These are phyloP conservation scores for Colletotrichum graminicola DNA, from an alignment of 2,329 filamentous ascomycete species.

Conservation along the genomic window DNA sequence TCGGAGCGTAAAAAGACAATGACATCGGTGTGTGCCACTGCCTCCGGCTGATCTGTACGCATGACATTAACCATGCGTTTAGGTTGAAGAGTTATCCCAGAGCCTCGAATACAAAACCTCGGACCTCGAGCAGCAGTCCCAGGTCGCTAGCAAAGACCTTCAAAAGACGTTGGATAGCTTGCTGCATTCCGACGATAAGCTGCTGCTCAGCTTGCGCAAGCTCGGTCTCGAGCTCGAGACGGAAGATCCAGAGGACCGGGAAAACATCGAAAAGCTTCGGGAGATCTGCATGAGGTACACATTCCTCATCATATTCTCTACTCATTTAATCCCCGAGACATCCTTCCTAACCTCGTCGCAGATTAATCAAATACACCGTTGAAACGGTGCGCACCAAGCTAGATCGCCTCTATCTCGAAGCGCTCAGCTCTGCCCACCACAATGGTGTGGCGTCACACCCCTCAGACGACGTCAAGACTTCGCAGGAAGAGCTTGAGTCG, in stretches of 20 bases:
- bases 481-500: slow-evolving; percentile 76
- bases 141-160: slow-evolving; percentile 58
- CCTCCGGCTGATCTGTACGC: too few species aligned
- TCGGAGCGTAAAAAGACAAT: slow-evolving; percentile 57
- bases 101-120: slow-evolving; percentile 59
- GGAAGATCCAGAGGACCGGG: slow-evolving; percentile 64
- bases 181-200: slow-evolving; percentile 73
- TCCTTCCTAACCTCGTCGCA: slow-evolving; percentile 44
- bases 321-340: background rate
- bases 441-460: slow-evolving; percentile 52
- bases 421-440: slow-evolving; percentile 50
- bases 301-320: background rate
- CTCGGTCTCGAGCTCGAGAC: slow-evolving; percentile 71
- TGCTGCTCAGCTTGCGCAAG: slow-evolving; percentile 75
- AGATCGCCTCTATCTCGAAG: slow-evolving; percentile 67
- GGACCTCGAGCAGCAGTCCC: slow-evolving; percentile 65
- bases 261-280: slow-evolving; percentile 68
- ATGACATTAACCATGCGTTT: slow-evolving; percentile 10
- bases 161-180: slow-evolving; percentile 62
- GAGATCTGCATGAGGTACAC: slow-evolving; percentile 67
- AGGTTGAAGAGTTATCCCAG: slow-evolving; percentile 64
- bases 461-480: slow-evolving; percentile 53
- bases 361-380: slow-evolving; percentile 69
- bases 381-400: slow-evolving; percentile 66
- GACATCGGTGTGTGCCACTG: slow-evolving; percentile 53